These are phyloP conservation scores for Mucor racemosus DNA, from an alignment of 371 early-diverging fungal genomes.

Conservation along the genomic window DNA sequence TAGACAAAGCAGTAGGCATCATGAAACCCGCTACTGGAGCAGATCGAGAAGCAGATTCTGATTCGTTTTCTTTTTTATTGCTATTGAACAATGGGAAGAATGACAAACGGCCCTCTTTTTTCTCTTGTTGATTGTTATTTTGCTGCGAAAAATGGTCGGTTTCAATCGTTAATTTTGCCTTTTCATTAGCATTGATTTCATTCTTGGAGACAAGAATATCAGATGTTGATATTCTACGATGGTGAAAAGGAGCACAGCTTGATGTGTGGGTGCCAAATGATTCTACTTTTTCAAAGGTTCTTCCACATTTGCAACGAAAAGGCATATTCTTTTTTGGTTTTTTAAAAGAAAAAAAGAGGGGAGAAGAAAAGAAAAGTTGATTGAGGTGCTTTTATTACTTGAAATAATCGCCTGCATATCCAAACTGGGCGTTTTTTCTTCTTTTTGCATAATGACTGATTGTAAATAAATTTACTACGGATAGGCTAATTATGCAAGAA, in stretches of 20 bases:
- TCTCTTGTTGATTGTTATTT: background rate
- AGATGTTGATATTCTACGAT: constrained; percentile 37
- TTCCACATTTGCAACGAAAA: constrained; percentile 58
- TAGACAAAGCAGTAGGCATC: constrained; percentile 52
- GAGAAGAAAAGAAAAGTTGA: background rate
- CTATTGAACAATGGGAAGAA: background rate
- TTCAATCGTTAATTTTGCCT: background rate
- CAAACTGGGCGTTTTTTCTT: background rate
- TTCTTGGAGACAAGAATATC: background rate
- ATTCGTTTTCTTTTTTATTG: background rate
- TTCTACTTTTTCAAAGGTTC: constrained; percentile 57
- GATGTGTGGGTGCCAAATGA: constrained; percentile 54
- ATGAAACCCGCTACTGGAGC: constrained; percentile 24
- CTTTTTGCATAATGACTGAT: constrained; percentile 4
- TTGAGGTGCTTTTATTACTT: background rate
- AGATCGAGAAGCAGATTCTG: constrained; percentile 5
- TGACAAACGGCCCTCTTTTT: background rate
- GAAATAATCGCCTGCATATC: background rate
- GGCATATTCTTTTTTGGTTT: constrained; percentile 37
- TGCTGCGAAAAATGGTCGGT: background rate
- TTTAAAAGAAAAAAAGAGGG: constrained; percentile 22
- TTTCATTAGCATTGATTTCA: background rate
- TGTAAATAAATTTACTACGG: background rate
- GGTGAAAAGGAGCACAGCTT: constrained; percentile 54
- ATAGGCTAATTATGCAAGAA: background rate